Percentiles rank a stretch among this genome's conserved stretches.
These are phyloP conservation scores for Haplosporangium sp. DNA, from an alignment of 371 early-diverging fungal genomes.

Conservation along the genomic window DNA sequence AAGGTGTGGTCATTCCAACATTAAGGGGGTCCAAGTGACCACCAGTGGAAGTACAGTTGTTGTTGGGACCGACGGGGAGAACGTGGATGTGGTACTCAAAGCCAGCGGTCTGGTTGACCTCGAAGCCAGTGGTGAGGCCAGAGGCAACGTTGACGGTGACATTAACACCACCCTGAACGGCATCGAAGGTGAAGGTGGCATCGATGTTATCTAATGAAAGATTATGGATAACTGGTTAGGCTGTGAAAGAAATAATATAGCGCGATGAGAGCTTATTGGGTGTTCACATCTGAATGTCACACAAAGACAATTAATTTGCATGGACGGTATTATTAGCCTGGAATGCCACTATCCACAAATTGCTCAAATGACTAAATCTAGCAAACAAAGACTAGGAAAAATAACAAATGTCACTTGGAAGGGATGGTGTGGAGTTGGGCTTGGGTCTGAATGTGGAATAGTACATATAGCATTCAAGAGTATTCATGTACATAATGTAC, in stretches of 20 bases:
- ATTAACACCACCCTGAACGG: conserved; percentile 37
- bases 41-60: conserved; percentile 63
- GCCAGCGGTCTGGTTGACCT: conserved; percentile 26
- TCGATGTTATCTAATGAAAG: conserved; percentile 22
- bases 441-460: too few relatives aligned
- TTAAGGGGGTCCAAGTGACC: conserved; percentile 61
- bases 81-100: conserved; percentile 63
- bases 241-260: background rate
- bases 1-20: conserved; percentile 39
- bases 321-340: background rate
- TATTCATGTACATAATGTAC: background rate
- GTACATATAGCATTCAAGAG: too few relatives aligned
- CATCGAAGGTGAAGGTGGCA: conserved; percentile 38
- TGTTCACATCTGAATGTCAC: background rate
- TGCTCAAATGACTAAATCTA: too few relatives aligned
- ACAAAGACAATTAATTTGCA: conserved; percentile 4
- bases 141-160: conserved; percentile 32
- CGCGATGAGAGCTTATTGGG: background rate
- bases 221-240: background rate
- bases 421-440: too few relatives aligned
- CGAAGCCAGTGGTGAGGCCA: conserved; percentile 25
- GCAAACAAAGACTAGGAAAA: too few relatives aligned
- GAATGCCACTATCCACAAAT: too few relatives aligned
- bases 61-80: conserved; percentile 56
- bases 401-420: too few relatives aligned